Evolutionary conservation across 2,329 filamentous ascomycete genomes (phyloP), one percentile per base, ranked within the genome.

Genomic region (Colletotrichum sp.): DNA sequence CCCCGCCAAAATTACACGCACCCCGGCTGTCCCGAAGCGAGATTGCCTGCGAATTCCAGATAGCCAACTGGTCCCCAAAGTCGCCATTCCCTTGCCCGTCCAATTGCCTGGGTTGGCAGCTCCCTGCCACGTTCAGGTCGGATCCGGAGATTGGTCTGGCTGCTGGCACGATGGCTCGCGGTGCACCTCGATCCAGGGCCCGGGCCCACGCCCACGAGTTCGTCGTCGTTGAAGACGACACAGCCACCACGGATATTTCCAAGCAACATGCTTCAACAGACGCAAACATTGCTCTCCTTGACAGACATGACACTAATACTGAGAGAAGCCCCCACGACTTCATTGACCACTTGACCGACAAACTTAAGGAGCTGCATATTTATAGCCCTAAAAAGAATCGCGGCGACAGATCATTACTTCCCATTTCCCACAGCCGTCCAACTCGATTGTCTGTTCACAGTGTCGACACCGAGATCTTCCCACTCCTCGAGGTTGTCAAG

Each of bases 361-460:
- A 83, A 28, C 79, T 86, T 13, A 79, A 81, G 73, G 82, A 82
- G 71, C 81, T 86, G 65, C 83, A 83, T 73, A 77, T 79, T n/a
- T 74, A 76, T 39, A 78, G 67, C 24, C 77, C 72, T 21, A 24
- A 71, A 34, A 76, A 77, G 60, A 49, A 66, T 49, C 74, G 66
- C 30, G 70, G 55, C 65, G 49, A 70, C 34, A 75, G 63, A 34
- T 75, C 73, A 18, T 44, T 63, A 24, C 71, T 44, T 52, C n/a
- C 44, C n/a, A 52, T 12, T 21, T 52, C 44, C 24, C n/a, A 36
- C 21, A 34, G 26, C 24, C 66, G 15, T 36, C 44, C 64, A 36
- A 34, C 30, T n/a, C 74, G 66, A 64, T 71, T 62, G 24, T 64
- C 66, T 24, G 49, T 65, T 34, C 62, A 44, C 59, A 63, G 60